These are phyloP conservation scores for Mycena albidolilacea DNA, from an alignment of 768 basidiomycete species.

Conservation along the genomic window DNA sequence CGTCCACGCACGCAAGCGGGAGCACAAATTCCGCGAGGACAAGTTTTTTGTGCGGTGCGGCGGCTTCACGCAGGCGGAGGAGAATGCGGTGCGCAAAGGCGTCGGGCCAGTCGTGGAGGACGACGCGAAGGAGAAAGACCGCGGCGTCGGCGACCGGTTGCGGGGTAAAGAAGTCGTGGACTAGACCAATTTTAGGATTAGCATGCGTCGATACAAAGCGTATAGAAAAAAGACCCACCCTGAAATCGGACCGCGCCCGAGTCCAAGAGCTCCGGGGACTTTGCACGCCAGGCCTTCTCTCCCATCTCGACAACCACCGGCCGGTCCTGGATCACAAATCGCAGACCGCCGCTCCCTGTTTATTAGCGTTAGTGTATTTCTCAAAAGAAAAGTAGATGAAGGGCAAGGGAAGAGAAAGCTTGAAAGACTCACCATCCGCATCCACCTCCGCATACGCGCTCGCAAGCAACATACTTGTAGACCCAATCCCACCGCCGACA, in stretches of 20 bases:
- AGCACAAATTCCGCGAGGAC: constrained; percentile 82
- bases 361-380: not conserved
- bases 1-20: constrained; percentile 78
- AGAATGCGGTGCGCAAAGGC: constrained; percentile 64
- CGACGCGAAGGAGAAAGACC: constrained; percentile 78
- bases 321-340: constrained; percentile 68
- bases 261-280: constrained; percentile 71
- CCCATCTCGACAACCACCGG: constrained; percentile 65
- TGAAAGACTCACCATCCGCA: constrained; percentile 32
- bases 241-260: constrained; percentile 68
- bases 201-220: not conserved
- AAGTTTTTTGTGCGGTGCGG: constrained; percentile 68
- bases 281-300: constrained; percentile 47
- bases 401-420: not conserved
- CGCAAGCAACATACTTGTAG: constrained; percentile 56
- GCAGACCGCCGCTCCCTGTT: constrained; percentile 46
- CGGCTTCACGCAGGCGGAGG: constrained; percentile 60
- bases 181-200: constrained; percentile 53
- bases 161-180: constrained; percentile 85
- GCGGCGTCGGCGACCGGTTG: constrained; percentile 70
- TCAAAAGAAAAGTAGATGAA: not conserved
- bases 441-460: constrained; percentile 45
- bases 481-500: constrained; percentile 74
- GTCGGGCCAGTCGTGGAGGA: constrained; percentile 88
- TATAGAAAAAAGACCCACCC: constrained; percentile 52